Evolutionary conservation across 2,329 filamentous ascomycete species (phyloP).

Genomic region (Xylaria sp.): DNA sequence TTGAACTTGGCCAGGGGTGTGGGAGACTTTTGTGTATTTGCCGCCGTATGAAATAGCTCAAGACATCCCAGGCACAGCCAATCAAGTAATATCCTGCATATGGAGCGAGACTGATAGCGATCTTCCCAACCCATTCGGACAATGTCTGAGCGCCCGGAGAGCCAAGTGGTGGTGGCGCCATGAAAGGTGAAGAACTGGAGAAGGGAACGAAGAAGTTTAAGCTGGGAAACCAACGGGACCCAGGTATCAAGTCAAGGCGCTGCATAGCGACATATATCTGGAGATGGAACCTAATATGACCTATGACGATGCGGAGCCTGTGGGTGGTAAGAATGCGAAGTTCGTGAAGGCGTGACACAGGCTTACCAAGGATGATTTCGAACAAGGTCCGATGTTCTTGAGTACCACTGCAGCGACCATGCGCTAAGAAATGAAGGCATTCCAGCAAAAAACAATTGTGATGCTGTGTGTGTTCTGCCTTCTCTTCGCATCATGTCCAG

Average conservation of each 20-base stretch:
- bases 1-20: conserved; percentile 40
- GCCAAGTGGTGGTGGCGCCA: conserved; percentile 56
- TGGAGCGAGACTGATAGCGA: conserved; percentile 58
- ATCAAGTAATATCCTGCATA: conserved; percentile 60
- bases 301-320: conserved; percentile 44
- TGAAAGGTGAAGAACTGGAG: conserved; percentile 61
- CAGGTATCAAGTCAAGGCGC: conserved; percentile 60
- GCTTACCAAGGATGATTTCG: conserved; percentile 46
- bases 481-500: conserved; percentile 56
- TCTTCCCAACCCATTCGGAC: conserved; percentile 56
- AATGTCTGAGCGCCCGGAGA: conserved; percentile 55
- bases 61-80: conserved; percentile 53
- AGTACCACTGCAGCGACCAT: conserved; percentile 49
- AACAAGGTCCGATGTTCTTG: conserved; percentile 38
- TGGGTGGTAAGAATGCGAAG: conserved; percentile 30
- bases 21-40: conserved; percentile 56
- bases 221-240: conserved; percentile 56
- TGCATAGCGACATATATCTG: conserved; percentile 66
- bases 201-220: conserved; percentile 67
- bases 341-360: not conserved
- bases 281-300: conserved; percentile 61
- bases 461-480: conserved; percentile 48
- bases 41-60: conserved; percentile 53
- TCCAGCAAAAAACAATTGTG: conserved; percentile 53
- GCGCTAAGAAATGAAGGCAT: conserved; percentile 55